Evolutionary conservation across 306 rosid genomes (phyloP), one percentile per base, ranked within the genome.

Genomic region (Medicago arabica): DNA sequence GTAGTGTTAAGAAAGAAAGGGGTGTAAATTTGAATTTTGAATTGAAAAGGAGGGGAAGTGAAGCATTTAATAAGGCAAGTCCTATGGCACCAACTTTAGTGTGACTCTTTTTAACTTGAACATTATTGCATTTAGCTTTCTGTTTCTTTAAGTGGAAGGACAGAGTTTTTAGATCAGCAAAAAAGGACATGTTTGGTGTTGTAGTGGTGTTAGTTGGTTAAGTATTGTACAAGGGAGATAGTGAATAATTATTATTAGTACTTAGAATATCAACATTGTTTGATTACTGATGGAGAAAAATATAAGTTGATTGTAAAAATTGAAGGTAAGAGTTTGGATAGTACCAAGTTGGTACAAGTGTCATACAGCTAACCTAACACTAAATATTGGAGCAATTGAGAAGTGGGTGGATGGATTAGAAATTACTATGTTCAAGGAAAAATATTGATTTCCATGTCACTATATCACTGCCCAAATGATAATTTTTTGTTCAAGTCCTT

Each of bases 61-160:
- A 51, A 78, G 83, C 80, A 85, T 90, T 87, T 86, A 93, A 85
- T 75, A 88, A 82, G 87, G 6, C 9, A 75, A 84, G 83, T 74
- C 66, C 80, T 74, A 49, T 62, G 69, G 78, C 83, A 88, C 78
- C 89, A 78, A 88, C 97, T 93, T 88, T 89, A 79, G 85, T 74
- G 82, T 16, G 64, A 12, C 36, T 79, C 78, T 9, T 87, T 89
- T 82, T 72, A 73, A 58, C 77, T 79, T 76, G 76, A 80, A 72
- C 83, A 89, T 89, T 75, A 87, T 83, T 85, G 85, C 84, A 73
- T 78, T 81, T 74, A 79, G 90, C 86, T 91, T 91, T 91, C 90
- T 86, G 92, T 93, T 89, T 76, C 98, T 93, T 93, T 81, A 93
- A 93, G 95, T 87, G 89, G 90, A 93, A 89, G 96, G 91, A 84